These are phyloP conservation scores for Zygotorulaspora mrakii DNA, from an alignment of 1,139 yeast genomes.

Conservation along the genomic window DNA sequence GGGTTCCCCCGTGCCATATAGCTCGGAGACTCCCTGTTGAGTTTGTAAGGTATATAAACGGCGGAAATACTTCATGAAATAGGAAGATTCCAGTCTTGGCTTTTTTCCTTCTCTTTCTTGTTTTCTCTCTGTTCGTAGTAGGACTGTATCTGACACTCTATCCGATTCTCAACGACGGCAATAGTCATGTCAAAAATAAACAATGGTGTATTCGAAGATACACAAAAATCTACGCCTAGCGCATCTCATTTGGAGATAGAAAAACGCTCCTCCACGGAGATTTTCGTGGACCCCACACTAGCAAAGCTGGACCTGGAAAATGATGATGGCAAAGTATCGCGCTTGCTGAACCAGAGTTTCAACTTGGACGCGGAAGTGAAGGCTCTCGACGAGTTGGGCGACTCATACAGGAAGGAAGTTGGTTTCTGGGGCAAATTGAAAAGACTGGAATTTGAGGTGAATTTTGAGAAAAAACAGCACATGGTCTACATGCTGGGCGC, in stretches of 20 bases:
- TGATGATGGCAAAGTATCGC: conserved; percentile 7
- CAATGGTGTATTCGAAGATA: conserved; percentile 1
- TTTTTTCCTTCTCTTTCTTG: background rate
- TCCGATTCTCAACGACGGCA: too few relatives aligned
- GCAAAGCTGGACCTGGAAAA: conserved; percentile 11
- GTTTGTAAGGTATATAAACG: background rate
- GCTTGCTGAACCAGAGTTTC: conserved; percentile 5
- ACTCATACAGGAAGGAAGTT: conserved; percentile 22
- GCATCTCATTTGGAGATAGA: conserved; percentile 9
- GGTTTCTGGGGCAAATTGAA: conserved; percentile 23
- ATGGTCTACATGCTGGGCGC: conserved; percentile 48
- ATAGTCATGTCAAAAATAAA: background rate
- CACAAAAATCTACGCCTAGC: conserved; percentile 6
- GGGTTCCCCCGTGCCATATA: too few relatives aligned
- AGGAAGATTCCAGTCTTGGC: background rate
- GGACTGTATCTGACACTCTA: background rate
- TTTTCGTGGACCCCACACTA: conserved; percentile 10
- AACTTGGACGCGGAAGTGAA: conserved; percentile 23
- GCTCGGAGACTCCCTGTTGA: too few relatives aligned
- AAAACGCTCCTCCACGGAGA: conserved; percentile 2
- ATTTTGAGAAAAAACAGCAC: conserved; percentile 43
- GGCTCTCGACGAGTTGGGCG: conserved; percentile 24
- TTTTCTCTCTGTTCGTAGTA: background rate
- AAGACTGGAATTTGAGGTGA: conserved; percentile 24
- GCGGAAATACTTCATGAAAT: background rate